A percentile compares a stretch with the other conserved stretches of the same genome.
Evolutionary conservation across 176 grass and related monocot genomes (phyloP).

Genomic region (Hordeum marinum): DNA sequence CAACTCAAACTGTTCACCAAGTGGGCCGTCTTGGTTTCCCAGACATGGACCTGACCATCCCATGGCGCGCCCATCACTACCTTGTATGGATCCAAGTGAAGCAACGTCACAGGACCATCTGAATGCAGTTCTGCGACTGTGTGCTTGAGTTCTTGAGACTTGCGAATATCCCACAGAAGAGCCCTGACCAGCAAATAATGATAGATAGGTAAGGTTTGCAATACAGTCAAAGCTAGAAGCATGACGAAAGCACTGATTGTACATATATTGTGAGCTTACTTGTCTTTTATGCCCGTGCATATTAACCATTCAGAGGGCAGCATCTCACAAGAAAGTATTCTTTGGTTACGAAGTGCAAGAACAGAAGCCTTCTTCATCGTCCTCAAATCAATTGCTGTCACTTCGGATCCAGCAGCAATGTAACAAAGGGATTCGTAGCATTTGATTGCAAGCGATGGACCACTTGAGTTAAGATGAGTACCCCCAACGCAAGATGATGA

Average conservation of each 20-base stretch:
- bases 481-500: constrained; percentile 75
- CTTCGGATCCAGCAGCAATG: constrained; percentile 51
- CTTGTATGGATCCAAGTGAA: constrained; percentile 90
- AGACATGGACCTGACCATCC: constrained; percentile 47
- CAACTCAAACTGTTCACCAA: constrained; percentile 56
- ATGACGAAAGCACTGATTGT: not conserved
- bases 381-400: constrained; percentile 68
- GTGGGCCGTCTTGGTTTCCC: constrained; percentile 45
- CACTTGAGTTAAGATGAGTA: constrained; percentile 37
- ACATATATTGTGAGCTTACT: constrained; percentile 39
- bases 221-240: not conserved
- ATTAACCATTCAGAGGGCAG: constrained; percentile 77
- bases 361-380: constrained; percentile 84
- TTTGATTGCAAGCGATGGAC: constrained; percentile 59
- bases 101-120: constrained; percentile 46
- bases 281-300: constrained; percentile 71
- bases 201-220: not conserved
- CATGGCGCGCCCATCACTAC: constrained; percentile 57
- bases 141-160: constrained; percentile 43
- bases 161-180: constrained; percentile 87
- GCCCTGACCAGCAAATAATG: constrained; percentile 43
- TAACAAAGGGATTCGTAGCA: constrained; percentile 69
- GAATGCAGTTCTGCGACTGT: constrained; percentile 60
- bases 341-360: constrained; percentile 30
- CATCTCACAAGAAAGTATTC: constrained; percentile 79